Base-by-base conservation (phyloP, 1,284 basidiomycete species). In the Somion occarium region DNA sequence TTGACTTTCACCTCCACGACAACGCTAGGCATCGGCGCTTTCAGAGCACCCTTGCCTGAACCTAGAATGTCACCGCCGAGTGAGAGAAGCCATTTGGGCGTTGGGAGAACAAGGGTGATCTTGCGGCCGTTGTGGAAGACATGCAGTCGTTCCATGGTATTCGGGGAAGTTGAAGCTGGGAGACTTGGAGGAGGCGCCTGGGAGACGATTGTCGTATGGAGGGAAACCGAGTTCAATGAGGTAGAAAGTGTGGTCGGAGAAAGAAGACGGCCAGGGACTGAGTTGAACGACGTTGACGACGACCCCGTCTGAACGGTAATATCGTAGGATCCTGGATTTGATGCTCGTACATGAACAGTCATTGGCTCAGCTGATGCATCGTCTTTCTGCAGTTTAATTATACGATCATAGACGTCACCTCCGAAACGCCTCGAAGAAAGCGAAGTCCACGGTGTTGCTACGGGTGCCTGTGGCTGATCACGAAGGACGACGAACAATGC, bases 21-120 rank as follows among this genome's bases (percentile, higher is more conserved):
- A 43, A 92, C 75, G 63, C 88, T 91, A 25, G 91, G 92, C 89
- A 93, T 93, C n/a, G 92, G 91, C 7, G 91, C 85, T 57, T 79
- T 78, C 56, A 84, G 59, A 3, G 83, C 81, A 18, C 39, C 39
- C 56, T 79, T 79, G 22, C 72, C 72, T 5, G 74, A 72, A 23
- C 69, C 70, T 15, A 78, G 62, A 15, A 77, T 68, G 51, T 83
- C 82, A 3, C 75, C 77, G 18, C 79, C 80, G 9, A 88, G 70
- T 2, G 82, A 79, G 39, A 79, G 63, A 24, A 86, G 66, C 85
- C 86, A 91, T 15, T 73, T 72, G 0, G 88, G 88, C 19, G 83
- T 71, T 2, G 83, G 80, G 5, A 86, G 61, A 5, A 78, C 68
- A 5, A 91, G 68, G 13, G 82, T 82, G 4, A 75, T 81, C 59